Evolutionary conservation across 495 filamentous ascomycete species (phyloP), one percentile per base, ranked within the genome.

Genomic region (Poronia punctata): DNA sequence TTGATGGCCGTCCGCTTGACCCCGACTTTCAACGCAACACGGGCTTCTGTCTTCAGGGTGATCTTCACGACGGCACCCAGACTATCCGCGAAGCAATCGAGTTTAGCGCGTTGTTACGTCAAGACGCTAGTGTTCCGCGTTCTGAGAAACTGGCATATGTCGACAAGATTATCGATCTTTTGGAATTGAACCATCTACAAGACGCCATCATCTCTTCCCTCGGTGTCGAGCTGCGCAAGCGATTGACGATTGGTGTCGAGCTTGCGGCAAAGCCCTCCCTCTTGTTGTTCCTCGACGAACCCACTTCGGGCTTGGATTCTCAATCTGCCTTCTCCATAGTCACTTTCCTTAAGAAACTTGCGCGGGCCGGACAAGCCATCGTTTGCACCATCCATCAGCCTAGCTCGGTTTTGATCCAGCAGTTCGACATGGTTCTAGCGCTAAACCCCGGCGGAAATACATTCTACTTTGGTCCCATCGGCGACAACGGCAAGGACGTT

Each of bases 171-270:
- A 88, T 96, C 42, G 81, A 84, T 48, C 72, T 94, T 36, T 70
- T 96, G 8, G 82, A 86, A 27, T 86, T 96, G 74, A 68, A 82
- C 39, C 76, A 83, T 12, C 84, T 86, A 43, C 79, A 87, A 7
- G 85, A 95, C 46, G 85, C 88, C 9, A 73, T 95, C 37, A 82
- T 95, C 28, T 82, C 82, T 48, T 78, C 86, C 11, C 77, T 85
- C 0, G 86, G 85, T 9, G 68, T 76, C 0, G 72, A 76, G 47
- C 54, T 78, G 48, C 62, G 66, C 62, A 65, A 86, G 72, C 41
- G 83, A 17, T 48, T 95, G 3, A 95, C 89, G 2, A 95, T 97
- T 40, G 89, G 84, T 39, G 90, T 97, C 4, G 90, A 97, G 56
- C 65, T 97, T 1, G 89, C 86, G 3, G 87, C 89, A 4, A 88